A percentile compares a stretch with the other conserved stretches of the same genome.
Conservation (phyloP, 2,329 filamentous ascomycete species). For the Fusarium dlaminii region DNA sequence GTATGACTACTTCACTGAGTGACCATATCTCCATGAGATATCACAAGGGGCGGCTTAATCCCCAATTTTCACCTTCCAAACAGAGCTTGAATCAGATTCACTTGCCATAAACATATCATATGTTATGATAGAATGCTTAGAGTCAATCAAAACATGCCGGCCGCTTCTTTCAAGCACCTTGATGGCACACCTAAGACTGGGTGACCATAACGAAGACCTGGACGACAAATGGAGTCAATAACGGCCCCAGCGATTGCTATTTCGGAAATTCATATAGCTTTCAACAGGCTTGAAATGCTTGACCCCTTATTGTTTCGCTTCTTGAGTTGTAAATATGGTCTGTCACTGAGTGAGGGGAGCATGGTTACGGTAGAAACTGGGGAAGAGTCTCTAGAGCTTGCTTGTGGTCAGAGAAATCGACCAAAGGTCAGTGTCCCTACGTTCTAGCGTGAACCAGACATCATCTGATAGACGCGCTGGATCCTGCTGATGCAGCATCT, state of each 20-base stretch:
- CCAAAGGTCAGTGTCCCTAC: too few relatives aligned
- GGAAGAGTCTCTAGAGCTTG: not conserved
- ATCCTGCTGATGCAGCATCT: not conserved
- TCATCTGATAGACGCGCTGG: not conserved
- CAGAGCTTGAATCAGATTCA: not conserved
- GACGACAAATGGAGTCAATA: not conserved
- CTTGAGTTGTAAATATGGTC: not conserved
- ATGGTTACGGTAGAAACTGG: not conserved
- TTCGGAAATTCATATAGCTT: not conserved
- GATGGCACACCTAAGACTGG: not conserved
- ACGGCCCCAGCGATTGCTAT: not conserved
- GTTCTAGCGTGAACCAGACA: not conserved
- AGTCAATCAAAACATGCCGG: not conserved
- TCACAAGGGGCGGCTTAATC: too few relatives aligned
- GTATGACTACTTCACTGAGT: too few relatives aligned
- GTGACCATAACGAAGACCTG: not conserved
- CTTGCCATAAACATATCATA: not conserved
- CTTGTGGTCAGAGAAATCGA: not conserved
- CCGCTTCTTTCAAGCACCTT: not conserved
- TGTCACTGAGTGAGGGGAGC: not conserved
- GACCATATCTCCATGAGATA: not conserved
- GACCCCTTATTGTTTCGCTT: not conserved
- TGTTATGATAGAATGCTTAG: not conserved
- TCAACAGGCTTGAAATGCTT: not conserved
- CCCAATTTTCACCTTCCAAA: not conserved